Percentiles rank a stretch among this genome's conserved stretches.
phyloP scores from a whole-genome alignment of 176 grass and related monocot species.

The Otatea glauca region DNA sequence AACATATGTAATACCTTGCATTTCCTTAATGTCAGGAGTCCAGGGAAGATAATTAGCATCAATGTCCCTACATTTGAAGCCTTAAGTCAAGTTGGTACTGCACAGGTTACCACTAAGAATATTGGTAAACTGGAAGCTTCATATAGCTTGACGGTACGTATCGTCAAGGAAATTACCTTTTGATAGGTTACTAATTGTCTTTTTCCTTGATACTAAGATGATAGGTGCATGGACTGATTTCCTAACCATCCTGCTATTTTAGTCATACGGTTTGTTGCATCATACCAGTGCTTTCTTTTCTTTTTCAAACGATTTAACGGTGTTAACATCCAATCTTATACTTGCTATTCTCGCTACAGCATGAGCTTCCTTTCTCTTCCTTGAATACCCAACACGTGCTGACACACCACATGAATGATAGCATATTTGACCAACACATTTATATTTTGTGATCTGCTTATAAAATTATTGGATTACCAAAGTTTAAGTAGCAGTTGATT shows the following conservation, averaged over 20 bases:
- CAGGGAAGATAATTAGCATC: constrained; percentile 72
- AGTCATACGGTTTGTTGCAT: background rate
- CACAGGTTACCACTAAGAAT: constrained; percentile 71
- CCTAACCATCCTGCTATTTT: background rate
- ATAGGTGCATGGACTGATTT: background rate
- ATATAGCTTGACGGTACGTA: constrained; percentile 85
- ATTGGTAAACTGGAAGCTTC: constrained; percentile 83
- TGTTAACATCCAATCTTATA: background rate
- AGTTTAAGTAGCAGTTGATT: background rate
- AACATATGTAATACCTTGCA: constrained; percentile 16
- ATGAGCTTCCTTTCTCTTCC: background rate
- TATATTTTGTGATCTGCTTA: background rate
- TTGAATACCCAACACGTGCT: background rate
- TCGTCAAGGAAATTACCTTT: constrained; percentile 26
- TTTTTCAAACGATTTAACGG: background rate
- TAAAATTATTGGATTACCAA: background rate
- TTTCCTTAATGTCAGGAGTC: constrained; percentile 66
- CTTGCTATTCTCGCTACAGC: constrained; percentile 3
- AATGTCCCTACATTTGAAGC: constrained; percentile 77
- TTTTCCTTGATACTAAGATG: background rate
- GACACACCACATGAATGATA: background rate
- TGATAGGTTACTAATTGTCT: background rate
- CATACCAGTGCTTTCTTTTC: background rate
- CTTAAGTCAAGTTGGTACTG: constrained; percentile 78
- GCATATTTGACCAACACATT: background rate